Evolutionary conservation across 805 yeast species (phyloP), one percentile per base, ranked within the genome.

Genomic region (Blastobotrys chiropterorum): DNA sequence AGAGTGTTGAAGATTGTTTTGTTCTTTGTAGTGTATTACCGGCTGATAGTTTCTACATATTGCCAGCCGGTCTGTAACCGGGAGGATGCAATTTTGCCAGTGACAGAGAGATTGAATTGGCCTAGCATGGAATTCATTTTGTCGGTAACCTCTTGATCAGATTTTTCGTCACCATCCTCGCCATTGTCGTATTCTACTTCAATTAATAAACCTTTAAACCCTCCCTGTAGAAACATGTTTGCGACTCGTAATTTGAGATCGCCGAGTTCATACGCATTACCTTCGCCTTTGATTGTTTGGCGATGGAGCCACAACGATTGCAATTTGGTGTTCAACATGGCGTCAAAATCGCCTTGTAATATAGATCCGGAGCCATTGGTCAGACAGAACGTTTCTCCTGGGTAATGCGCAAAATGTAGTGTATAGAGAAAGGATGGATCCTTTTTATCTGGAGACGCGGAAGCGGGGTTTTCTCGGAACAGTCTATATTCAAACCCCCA

Each of bases 251-350:
- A 69, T 6, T 71, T 68, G 58, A 82, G 72, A 16, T 63, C 63
- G 13, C 58, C 63, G 2, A 85, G 61, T 54, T 78, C 77, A 61
- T 83, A 86, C 3, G 79, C 77, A 49, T 76, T 76, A 0, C 95
- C 95, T 54, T 85, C 90, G 1, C 92, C 94, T 59, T 80, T 78
- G 47, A 86, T 75, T 7, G 78, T 72, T 64, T 87, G 95, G 54
- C 87, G 72, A 44, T 79, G 73, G 0, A 73, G 68, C 95, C 95
- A 87, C 48, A 83, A 63, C 56, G 86, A 79, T 62, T 81, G 85
- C 50, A 87, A 65, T 60, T 85, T 83, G 31, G 75, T 74, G 17
- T 71, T 71, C 1, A 83, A 64, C 44, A 86, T 73, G 38, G 65
- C 62, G 48, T 82, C 87, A 59, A 85, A 77, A 21, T 77, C 72